Evolutionary conservation across 2,329 filamentous ascomycete genomes (phyloP), one percentile per base, ranked within the genome.

Genomic region (Fusarium dlaminii): DNA sequence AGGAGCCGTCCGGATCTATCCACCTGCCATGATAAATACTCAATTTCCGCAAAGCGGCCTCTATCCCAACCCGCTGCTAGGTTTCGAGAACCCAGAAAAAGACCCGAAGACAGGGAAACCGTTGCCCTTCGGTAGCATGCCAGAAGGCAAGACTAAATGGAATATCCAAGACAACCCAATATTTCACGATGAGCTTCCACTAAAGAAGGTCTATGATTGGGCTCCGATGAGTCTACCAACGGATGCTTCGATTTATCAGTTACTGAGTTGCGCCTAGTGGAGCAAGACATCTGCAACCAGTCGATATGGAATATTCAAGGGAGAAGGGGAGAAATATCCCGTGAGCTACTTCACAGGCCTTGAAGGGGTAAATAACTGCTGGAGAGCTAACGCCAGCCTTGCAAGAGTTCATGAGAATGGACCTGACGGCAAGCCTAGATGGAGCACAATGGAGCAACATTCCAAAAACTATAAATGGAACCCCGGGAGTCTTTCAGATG

Each of bases 231-330:
- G 59, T 61, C 11, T 6, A 17, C 22, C 18, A 3, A 9, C 11
- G 4, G 8, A 1, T 11, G 2, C 12, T 2, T 0, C 10, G 13
- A 4, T 17, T 5, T 15, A 42, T 14, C 8, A n/a, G 14, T 20
- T 30, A 17, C 32, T 62, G 24, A 62, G 9, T 17, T 3, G 3
- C 15, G 8, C 4, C 7, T 27, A 60, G 63, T 66, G 63, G 63
- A 64, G 63, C 11, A 40, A 27, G 8, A 30, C 63, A 2, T 54
- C 59, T 8, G 11, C 12, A 5, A 66, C 49, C 3, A 66, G 63
- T 1, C 34, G 58, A n/a, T 56, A 66, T 13, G 63, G 63, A 4
- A 66, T 66, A 18, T 66, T 63, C 10, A 46, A 30, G n/a, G n/a
- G 36, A 54, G 14, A 42, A 59, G 4, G 22, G 6, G 17, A 56